phyloP scores from a whole-genome alignment of 495 filamentous ascomycete species.

The Hypoxylon lenormandii region DNA sequence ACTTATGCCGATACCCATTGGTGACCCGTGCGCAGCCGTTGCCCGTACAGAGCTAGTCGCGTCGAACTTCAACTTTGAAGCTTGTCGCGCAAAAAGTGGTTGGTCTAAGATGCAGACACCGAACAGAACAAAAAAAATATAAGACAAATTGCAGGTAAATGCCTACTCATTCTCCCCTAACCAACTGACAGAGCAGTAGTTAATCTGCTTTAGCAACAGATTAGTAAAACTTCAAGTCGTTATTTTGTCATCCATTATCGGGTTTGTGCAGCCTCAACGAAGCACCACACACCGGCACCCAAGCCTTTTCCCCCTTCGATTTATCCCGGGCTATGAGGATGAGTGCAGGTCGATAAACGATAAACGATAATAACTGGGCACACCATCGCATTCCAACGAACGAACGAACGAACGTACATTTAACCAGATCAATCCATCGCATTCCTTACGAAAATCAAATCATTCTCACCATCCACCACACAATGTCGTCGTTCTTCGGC shows the following conservation, averaged over 20 bases:
- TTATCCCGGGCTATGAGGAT: constrained; percentile 30
- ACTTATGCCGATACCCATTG: background rate
- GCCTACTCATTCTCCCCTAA: background rate
- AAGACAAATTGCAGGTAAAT: constrained; percentile 21
- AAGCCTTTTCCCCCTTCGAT: constrained; percentile 16
- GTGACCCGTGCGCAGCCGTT: constrained; percentile 12
- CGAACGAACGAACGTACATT: constrained; percentile 13
- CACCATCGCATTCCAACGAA: constrained; percentile 38
- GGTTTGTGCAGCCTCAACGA: constrained; percentile 22
- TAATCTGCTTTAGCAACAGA: background rate
- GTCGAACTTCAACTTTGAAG: constrained; percentile 35
- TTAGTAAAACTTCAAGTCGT: background rate
- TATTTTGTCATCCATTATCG: constrained; percentile 13
- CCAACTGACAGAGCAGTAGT: background rate
- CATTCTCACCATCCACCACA: constrained; percentile 6
- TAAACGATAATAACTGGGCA: constrained; percentile 16
- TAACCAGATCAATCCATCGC: constrained; percentile 4
- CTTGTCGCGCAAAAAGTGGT: constrained; percentile 43
- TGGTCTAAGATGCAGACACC: constrained; percentile 26
- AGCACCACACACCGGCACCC: constrained; percentile 21
- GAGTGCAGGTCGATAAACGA: constrained; percentile 22
- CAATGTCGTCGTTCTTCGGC: constrained; percentile 55
- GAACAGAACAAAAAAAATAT: constrained; percentile 2
- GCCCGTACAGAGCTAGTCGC: constrained; percentile 23
- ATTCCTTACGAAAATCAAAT: constrained; percentile 22